Evolutionary conservation across 1,284 basidiomycete species (phyloP), one percentile per base, ranked within the genome.

Genomic region (Ceratobasidium sp.): DNA sequence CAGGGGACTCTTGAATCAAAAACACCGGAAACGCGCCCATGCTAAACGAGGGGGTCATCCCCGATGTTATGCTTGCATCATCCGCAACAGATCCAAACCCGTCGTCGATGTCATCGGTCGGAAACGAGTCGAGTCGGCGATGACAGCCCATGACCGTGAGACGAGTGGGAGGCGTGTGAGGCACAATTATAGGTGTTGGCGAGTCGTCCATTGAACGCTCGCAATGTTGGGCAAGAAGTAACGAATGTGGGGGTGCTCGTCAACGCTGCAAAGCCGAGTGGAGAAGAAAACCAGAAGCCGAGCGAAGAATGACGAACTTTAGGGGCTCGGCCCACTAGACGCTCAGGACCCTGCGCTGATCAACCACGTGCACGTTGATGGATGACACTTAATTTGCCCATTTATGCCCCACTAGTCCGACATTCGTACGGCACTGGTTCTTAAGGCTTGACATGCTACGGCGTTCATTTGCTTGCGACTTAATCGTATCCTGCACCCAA

Each of bases 251-350:
- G 31, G 45, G 38, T 47, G 45, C 22, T 20, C 13, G n/a, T 20
- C 7, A 20, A 6, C 10, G n/a, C 10, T 47, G 45, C 7, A 22
- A 22, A 10, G 8, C 10, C 10, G n/a, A 15, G 10, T 12, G 45
- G 45, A 20, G n/a, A 20, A 47, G 22, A 12, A 22, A 12, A 6
- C 45, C 45, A 47, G 45, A 47, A 6, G 45, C 45, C 45, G 45
- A 20, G 45, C 45, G 20, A 47, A 47, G 45, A 17, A 40, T 17
- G 10, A 27, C 27, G 29, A 12, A 34, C 17, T 10, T 60, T 62
- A 50, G 58, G 58, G 58, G 58, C 58, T 62, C n/a, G n/a, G 58
- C 35, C 45, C 29, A 29, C 55, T 60, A 47, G 38, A 45, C 56
- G 40, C 58, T 34, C 42, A 31, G 31, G n/a, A 40, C 17, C 38